Conservation (phyloP, 306 rosid genomes). For the Quercus dentata region DNA sequence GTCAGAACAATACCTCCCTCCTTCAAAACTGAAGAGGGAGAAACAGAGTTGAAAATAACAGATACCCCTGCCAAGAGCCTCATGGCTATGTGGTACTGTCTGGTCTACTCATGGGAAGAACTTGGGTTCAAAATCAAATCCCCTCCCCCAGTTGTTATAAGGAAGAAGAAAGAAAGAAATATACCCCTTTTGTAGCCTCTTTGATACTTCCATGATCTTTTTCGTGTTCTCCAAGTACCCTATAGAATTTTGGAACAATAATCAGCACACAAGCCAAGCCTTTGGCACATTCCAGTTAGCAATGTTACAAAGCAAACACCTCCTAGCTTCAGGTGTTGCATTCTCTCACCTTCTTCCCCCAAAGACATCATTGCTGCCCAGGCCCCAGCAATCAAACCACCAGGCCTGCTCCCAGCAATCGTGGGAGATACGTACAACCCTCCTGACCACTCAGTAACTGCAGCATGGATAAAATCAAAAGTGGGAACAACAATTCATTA, state of each 20-base stretch:
- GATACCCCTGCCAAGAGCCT: slow-evolving; percentile 35
- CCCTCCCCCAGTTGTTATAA: background rate
- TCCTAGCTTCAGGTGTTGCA: slow-evolving; percentile 3
- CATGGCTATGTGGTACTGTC: too few species aligned
- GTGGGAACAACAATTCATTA: background rate
- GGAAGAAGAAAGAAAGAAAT: background rate
- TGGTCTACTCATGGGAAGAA: too few species aligned
- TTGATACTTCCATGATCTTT: slow-evolving; percentile 77
- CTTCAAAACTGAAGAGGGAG: background rate
- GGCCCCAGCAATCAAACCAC: slow-evolving; percentile 91
- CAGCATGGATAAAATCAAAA: slow-evolving; percentile 19
- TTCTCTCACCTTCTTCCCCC: slow-evolving; percentile 71
- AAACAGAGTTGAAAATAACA: slow-evolving; percentile 1
- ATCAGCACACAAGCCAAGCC: slow-evolving; percentile 18
- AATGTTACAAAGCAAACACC: slow-evolving; percentile 9
- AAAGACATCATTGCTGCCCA: slow-evolving; percentile 97
- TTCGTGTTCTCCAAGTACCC: slow-evolving; percentile 86
- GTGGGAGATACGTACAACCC: slow-evolving; percentile 95
- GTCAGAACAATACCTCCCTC: background rate
- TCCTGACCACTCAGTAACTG: slow-evolving; percentile 98
- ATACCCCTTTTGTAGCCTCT: slow-evolving; percentile 73
- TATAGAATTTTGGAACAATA: slow-evolving; percentile 29
- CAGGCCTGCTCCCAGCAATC: slow-evolving; percentile 97
- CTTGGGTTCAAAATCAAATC: too few species aligned
- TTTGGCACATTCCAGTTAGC: background rate